phyloP scores from a whole-genome alignment of 768 basidiomycete species.

The Basidioascus undulatus region DNA sequence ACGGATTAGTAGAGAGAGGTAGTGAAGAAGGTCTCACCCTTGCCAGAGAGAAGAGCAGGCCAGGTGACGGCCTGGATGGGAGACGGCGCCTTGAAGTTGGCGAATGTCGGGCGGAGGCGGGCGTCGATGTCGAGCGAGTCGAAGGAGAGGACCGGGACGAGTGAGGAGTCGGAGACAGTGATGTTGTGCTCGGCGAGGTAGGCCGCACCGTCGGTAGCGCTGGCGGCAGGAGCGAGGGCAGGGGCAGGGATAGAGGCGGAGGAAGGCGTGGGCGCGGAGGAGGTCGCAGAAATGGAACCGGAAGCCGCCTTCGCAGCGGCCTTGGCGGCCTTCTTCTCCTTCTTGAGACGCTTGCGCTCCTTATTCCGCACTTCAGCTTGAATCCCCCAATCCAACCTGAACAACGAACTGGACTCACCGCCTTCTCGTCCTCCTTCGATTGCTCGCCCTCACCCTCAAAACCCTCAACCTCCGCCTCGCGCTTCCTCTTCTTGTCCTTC shows the following conservation, averaged over 20 bases:
- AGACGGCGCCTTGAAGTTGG: constrained; percentile 59
- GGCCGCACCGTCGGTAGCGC: constrained; percentile 26
- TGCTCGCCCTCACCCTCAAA: too few species aligned
- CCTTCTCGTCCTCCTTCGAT: constrained; percentile 9
- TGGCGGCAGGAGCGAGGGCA: constrained; percentile 15
- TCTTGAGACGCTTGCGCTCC: constrained; percentile 11
- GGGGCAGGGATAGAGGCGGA: constrained; percentile 12
- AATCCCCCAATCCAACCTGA: neutral
- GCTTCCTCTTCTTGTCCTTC: constrained; percentile 2
- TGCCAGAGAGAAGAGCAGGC: constrained; percentile 58
- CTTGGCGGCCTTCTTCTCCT: constrained; percentile 12
- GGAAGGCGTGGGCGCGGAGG: constrained; percentile 9
- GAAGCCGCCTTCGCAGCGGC: constrained; percentile 2
- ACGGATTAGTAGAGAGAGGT: neutral
- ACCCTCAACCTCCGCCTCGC: neutral
- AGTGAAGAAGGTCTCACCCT: constrained; percentile 15
- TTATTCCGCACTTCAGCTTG: constrained; percentile 6
- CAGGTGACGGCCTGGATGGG: constrained; percentile 91
- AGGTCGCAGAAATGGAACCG: constrained; percentile 3
- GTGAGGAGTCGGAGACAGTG: constrained; percentile 32
- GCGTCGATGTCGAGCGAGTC: constrained; percentile 41
- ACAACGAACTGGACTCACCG: neutral
- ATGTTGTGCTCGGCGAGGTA: constrained; percentile 53
- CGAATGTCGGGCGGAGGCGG: constrained; percentile 36
- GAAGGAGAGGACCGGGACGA: constrained; percentile 52